Evolutionary conservation across 2,329 filamentous ascomycete genomes (phyloP).

Genomic region (Ceratocystiopsis brevicomis): DNA sequence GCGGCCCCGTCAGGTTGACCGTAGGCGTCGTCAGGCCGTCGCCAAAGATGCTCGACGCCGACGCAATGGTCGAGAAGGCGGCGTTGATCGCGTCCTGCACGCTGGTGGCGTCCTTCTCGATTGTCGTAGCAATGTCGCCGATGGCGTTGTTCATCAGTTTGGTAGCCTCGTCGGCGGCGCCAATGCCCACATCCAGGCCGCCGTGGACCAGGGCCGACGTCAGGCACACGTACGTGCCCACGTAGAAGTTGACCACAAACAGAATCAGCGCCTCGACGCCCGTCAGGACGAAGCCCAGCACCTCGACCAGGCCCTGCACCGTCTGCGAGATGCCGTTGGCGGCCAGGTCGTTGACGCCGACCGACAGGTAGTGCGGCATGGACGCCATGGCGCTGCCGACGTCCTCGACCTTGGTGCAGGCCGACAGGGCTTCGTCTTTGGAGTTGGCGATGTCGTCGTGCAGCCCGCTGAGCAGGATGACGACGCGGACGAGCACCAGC

Average conservation of each 20-base stretch:
- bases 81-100: slow-evolving; percentile 32
- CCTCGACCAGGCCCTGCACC: slow-evolving; percentile 59
- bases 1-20: slow-evolving; percentile 45
- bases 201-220: slow-evolving; percentile 69
- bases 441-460: slow-evolving; percentile 58
- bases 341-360: slow-evolving; percentile 72
- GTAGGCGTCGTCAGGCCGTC: slow-evolving; percentile 16
- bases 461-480: slow-evolving; percentile 57
- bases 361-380: slow-evolving; percentile 88
- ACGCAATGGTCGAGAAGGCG: slow-evolving; percentile 34
- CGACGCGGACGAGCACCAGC: slow-evolving; percentile 62
- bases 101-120: slow-evolving; percentile 30
- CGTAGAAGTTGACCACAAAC: slow-evolving; percentile 84
- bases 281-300: slow-evolving; percentile 61
- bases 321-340: slow-evolving; percentile 63
- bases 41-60: slow-evolving; percentile 29
- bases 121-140: slow-evolving; percentile 30
- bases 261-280: slow-evolving; percentile 74
- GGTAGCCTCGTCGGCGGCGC: slow-evolving; percentile 21
- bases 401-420: slow-evolving; percentile 82
- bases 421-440: slow-evolving; percentile 63
- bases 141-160: slow-evolving; percentile 34
- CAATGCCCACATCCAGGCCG: slow-evolving; percentile 46
- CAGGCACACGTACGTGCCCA: slow-evolving; percentile 76
- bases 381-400: slow-evolving; percentile 91